Percentiles rank a stretch among this genome's conserved stretches.
Evolutionary conservation across 1,284 basidiomycete genomes (phyloP).

Genomic region (Ustilago nuda): DNA sequence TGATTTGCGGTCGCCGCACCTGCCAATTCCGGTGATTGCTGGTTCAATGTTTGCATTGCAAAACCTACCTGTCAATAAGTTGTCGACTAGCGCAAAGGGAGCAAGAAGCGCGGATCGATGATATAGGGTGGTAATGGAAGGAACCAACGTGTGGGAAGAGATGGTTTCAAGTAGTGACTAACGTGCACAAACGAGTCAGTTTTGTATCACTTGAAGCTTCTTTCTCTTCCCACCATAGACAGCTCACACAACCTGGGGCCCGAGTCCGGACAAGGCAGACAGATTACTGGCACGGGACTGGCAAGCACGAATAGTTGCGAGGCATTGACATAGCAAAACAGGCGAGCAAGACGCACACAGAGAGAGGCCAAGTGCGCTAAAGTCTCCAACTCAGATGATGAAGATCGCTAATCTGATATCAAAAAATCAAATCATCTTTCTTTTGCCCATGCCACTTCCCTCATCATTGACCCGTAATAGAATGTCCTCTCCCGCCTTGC

Average conservation of each 20-base stretch:
- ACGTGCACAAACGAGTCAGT: neutral
- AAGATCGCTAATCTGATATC: constrained; percentile 39
- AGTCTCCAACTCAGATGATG: constrained; percentile 16
- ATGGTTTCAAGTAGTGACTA: neutral
- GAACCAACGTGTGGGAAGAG: neutral
- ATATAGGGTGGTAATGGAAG: neutral
- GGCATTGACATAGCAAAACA: neutral
- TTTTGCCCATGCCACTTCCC: constrained; percentile 1
- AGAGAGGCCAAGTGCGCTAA: constrained; percentile 8
- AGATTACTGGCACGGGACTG: neutral
- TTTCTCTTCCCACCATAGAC: neutral
- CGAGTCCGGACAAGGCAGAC: neutral
- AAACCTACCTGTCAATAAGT: neutral
- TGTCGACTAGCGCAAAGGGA: neutral
- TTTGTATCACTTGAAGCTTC: neutral
- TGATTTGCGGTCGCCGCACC: too few relatives aligned
- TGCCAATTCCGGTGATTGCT: too few relatives aligned
- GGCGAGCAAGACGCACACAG: neutral
- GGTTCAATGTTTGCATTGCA: neutral
- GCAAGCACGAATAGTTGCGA: neutral
- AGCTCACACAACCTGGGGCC: neutral
- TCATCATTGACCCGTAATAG: neutral
- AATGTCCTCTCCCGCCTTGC: neutral
- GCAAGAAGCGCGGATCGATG: neutral
- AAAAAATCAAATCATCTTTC: too few relatives aligned